Evolutionary conservation across 2,329 filamentous ascomycete genomes (phyloP), one percentile per base, ranked within the genome.

Genomic region (Pseudopithomyces chartarum): DNA sequence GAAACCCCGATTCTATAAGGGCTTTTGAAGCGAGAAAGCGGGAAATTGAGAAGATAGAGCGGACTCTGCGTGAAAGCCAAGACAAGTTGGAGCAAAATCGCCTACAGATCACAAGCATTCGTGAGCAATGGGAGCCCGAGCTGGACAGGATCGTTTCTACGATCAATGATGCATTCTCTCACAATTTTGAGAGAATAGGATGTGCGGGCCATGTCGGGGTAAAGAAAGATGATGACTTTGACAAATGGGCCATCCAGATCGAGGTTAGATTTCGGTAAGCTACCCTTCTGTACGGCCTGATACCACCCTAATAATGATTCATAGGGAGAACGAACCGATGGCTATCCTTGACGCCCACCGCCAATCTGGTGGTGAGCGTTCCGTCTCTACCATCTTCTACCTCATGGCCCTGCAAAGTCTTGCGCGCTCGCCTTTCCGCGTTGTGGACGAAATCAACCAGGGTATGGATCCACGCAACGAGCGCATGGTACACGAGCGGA

Each of bases 391-490:
- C 13, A 96, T 98, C 71, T 99, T 98, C 83, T 99, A 96, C 79
- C 91, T 99, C 55, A 98, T 99, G 93, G 92, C 95, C 5, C 85
- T 99, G 23, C 95, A 99, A 76, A 91, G 91, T 48, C 88, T 99
- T 68, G 94, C 95, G 15, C 90, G 92, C 68, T 92, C 93, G 3
- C 95, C 95, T 1, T 99, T 99, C 85, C 92, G 95, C 51, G 94
- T 99, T 48, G 95, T 99, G 57, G 95, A 99, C 77, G 95, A 99
- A 80, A 99, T 99, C 82, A 99, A 99, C 73, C 95, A 99, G 79
- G 95, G 95, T 64, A 99, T 99, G 95, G 95, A 99, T 75, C 95
- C 94, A 42, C 89, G 95, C 68, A 99, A 99, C 77, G 95, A 99
- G 78, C 90, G 95, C 66, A 96, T 97, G 86, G 93, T 99, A 15